Conservation (phyloP, 2,329 filamentous ascomycete species). For the Pleoardoris graminearum region DNA sequence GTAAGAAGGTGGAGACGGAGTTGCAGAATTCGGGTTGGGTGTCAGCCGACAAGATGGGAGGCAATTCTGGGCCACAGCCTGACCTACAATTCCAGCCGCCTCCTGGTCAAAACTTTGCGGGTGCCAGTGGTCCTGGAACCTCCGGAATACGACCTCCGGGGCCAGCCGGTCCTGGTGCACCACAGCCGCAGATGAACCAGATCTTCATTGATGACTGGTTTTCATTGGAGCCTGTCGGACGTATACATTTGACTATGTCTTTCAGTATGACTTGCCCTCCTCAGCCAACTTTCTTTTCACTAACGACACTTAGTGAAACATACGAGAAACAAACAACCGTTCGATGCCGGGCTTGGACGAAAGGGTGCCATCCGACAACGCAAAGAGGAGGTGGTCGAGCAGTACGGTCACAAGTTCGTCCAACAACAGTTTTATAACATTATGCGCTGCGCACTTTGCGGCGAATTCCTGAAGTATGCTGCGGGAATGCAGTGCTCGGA, state of each 20-base stretch:
- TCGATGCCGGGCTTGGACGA: constrained; percentile 88
- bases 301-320: constrained; percentile 67
- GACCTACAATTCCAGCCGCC: constrained; percentile 60
- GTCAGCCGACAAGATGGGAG: constrained; percentile 91
- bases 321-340: constrained; percentile 76
- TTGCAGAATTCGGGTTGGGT: constrained; percentile 96
- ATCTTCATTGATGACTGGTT: constrained; percentile 89
- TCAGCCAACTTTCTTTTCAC: constrained; percentile 1
- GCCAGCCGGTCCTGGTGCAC: constrained; percentile 38
- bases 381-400: constrained; percentile 97
- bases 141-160: constrained; percentile 45
- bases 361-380: constrained; percentile 96
- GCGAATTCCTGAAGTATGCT: constrained; percentile 97
- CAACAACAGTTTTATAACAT: constrained; percentile 99
- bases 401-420: constrained; percentile 98
- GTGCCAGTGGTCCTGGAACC: constrained; percentile 42
- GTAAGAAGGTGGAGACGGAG: constrained; percentile 95
- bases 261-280: constrained; percentile 60
- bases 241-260: constrained; percentile 87
- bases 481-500: constrained; percentile 99
- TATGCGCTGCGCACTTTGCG: constrained; percentile 97
- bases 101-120: constrained; percentile 47
- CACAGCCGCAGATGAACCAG: constrained; percentile 57
- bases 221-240: constrained; percentile 89
- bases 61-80: constrained; percentile 55